phyloP scores from a whole-genome alignment of 2,329 filamentous ascomycete species.

The Aspergillus thermomutatus region DNA sequence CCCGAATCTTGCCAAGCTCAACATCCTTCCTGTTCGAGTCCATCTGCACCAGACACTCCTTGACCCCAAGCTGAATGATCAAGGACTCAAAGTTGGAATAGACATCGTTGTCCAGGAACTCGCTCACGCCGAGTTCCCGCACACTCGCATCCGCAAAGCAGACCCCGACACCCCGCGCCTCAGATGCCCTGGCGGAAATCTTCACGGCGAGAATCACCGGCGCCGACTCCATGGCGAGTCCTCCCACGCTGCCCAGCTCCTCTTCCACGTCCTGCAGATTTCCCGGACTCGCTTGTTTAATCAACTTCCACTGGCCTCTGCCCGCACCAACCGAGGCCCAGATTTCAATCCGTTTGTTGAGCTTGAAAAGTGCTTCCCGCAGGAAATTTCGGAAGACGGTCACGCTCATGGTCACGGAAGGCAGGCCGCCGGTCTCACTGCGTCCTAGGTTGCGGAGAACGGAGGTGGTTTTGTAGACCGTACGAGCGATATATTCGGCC shows the following conservation, averaged over 20 bases:
- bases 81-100: constrained; percentile 98
- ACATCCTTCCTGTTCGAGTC: constrained; percentile 80
- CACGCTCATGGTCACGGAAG: constrained; percentile 91
- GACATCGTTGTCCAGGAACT: constrained; percentile 97
- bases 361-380: constrained; percentile 84
- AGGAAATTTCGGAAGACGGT: constrained; percentile 96
- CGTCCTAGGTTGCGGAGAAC: constrained; percentile 87
- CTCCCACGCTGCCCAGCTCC: constrained; percentile 66
- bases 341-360: constrained; percentile 88
- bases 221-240: constrained; percentile 71
- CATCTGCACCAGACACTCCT: constrained; percentile 82
- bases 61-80: constrained; percentile 92
- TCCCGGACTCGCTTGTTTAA: constrained; percentile 89
- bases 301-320: constrained; percentile 82
- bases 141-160: constrained; percentile 98
- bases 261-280: constrained; percentile 97
- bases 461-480: constrained; percentile 98
- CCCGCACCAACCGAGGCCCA: constrained; percentile 72
- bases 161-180: constrained; percentile 83
- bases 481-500: constrained; percentile 47
- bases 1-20: constrained; percentile 79
- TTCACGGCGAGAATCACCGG: constrained; percentile 96
- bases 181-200: constrained; percentile 79
- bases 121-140: constrained; percentile 89
- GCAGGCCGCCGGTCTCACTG: constrained; percentile 76